Evolutionary conservation across 495 filamentous ascomycete species (phyloP).

Genomic region (Bacidia gigantensis): DNA sequence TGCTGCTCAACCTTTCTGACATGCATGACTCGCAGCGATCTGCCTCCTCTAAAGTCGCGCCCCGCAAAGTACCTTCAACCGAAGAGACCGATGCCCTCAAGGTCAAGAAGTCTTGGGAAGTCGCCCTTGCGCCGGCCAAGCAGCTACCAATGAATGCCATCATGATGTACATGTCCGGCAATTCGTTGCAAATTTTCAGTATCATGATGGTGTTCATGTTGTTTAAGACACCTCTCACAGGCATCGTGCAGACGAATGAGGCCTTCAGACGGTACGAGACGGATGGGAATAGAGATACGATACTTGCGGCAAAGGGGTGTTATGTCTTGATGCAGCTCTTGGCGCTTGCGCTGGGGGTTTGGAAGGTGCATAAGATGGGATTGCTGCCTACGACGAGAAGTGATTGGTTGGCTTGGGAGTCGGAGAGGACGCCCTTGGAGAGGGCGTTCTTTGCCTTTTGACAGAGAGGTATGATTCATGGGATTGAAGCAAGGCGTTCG

Average conservation of each 20-base stretch:
- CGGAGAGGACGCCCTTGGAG: slow-evolving; percentile 62
- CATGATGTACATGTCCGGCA: slow-evolving; percentile 99
- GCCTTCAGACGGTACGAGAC: slow-evolving; percentile 84
- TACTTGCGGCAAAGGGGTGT: slow-evolving; percentile 68
- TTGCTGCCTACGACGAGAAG: slow-evolving; percentile 86
- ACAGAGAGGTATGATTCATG: no score
- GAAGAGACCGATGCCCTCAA: slow-evolving; percentile 89
- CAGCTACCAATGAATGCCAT: slow-evolving; percentile 94
- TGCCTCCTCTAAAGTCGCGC: slow-evolving; percentile 26
- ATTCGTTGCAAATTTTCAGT: slow-evolving; percentile 94
- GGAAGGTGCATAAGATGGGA: slow-evolving; percentile 97
- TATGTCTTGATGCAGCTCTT: slow-evolving; percentile 80
- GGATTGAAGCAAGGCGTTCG: background rate
- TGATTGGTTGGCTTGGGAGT: slow-evolving; percentile 94
- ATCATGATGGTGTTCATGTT: slow-evolving; percentile 99
- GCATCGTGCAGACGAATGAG: slow-evolving; percentile 60
- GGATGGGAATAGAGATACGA: slow-evolving; percentile 52
- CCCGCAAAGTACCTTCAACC: slow-evolving; percentile 46
- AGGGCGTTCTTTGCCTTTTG: slow-evolving; percentile 44
- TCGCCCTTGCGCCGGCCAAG: slow-evolving; percentile 88
- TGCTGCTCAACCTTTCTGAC: slow-evolving; percentile 10
- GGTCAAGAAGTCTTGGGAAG: slow-evolving; percentile 97
- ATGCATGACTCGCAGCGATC: slow-evolving; percentile 27
- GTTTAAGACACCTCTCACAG: slow-evolving; percentile 90
- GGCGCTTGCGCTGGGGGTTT: slow-evolving; percentile 72